These are phyloP conservation scores for Boletus vermiculosoides DNA, from an alignment of 768 basidiomycete species.

Conservation along the genomic window DNA sequence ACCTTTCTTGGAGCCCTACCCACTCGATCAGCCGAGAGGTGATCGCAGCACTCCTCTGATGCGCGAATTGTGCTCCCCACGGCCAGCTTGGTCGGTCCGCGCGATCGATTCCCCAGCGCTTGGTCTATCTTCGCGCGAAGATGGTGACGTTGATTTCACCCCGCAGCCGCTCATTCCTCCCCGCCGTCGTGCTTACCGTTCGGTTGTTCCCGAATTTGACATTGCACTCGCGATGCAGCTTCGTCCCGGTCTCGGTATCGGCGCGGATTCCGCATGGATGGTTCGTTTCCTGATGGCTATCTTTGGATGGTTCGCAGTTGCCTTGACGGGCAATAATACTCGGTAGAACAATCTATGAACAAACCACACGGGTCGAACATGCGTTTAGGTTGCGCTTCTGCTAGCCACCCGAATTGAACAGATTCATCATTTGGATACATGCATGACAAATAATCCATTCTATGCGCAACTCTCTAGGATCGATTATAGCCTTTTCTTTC, in stretches of 20 bases:
- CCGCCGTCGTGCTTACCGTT: constrained; percentile 34
- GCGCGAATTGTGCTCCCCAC: constrained; percentile 14
- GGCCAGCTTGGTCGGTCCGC: constrained; percentile 33
- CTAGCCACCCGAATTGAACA: background rate
- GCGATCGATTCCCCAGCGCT: constrained; percentile 25
- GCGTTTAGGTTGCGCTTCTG: background rate
- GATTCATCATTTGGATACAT: constrained; percentile 2
- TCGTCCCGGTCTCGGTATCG: constrained; percentile 64
- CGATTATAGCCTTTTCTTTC: background rate
- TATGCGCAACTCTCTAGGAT: constrained; percentile 8
- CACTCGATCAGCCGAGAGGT: constrained; percentile 7
- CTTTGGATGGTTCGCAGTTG: constrained; percentile 74
- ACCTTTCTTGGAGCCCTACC: constrained; percentile 3
- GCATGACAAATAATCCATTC: background rate
- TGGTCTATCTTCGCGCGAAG: constrained; percentile 13
- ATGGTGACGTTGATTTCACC: background rate
- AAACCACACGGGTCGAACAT: background rate
- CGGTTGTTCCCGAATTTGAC: constrained; percentile 51
- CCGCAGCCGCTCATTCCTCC: constrained; percentile 18
- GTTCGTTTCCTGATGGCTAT: constrained; percentile 76
- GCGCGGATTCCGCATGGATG: constrained; percentile 77
- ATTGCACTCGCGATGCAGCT: constrained; percentile 78
- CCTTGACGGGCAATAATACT: constrained; percentile 42
- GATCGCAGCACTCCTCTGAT: constrained; percentile 14
- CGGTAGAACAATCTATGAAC: constrained; percentile 10